Percentiles rank a stretch among this genome's conserved stretches.
Evolutionary conservation across 2,329 filamentous ascomycete genomes (phyloP).

Genomic region (Apiospora hydei): DNA sequence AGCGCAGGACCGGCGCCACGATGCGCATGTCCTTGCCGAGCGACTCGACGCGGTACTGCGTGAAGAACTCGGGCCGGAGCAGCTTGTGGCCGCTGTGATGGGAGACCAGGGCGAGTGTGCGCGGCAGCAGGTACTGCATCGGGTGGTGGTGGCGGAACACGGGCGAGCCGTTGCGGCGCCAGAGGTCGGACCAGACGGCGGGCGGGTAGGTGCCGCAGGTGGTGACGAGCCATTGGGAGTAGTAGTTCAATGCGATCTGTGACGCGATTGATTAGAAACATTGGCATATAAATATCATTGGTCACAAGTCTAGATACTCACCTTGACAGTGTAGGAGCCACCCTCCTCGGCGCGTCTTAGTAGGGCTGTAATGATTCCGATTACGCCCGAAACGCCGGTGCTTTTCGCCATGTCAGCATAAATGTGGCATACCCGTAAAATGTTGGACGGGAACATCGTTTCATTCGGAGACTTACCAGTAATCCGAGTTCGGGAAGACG

Average conservation of each 20-base stretch:
- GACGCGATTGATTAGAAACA: background rate
- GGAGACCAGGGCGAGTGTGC: constrained; percentile 48
- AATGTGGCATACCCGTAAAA: background rate
- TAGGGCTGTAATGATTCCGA: constrained; percentile 50
- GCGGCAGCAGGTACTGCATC: constrained; percentile 51
- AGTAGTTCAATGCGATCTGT: constrained; percentile 50
- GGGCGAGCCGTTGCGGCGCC: constrained; percentile 51
- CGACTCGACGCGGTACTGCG: constrained; percentile 34
- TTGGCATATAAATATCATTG: too few relatives aligned
- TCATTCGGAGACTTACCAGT: constrained; percentile 32
- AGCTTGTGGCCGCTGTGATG: constrained; percentile 46
- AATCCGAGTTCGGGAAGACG: constrained; percentile 42
- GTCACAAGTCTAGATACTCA: too few relatives aligned
- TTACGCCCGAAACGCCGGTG: constrained; percentile 50
- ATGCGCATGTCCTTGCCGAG: constrained; percentile 47
- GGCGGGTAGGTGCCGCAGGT: constrained; percentile 48
- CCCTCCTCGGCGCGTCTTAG: constrained; percentile 47
- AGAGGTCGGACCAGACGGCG: constrained; percentile 56
- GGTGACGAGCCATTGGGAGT: constrained; percentile 50
- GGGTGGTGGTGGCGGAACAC: constrained; percentile 60
- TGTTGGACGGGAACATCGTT: background rate
- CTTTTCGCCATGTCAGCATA: constrained; percentile 31
- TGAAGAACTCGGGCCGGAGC: constrained; percentile 58
- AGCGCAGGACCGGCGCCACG: constrained; percentile 54
- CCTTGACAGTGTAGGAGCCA: constrained; percentile 50